A percentile compares a stretch with the other conserved stretches of the same genome.
Evolutionary conservation across 352 stramenopile species (phyloP).

Genomic region (Phytophthora cryptogea): DNA sequence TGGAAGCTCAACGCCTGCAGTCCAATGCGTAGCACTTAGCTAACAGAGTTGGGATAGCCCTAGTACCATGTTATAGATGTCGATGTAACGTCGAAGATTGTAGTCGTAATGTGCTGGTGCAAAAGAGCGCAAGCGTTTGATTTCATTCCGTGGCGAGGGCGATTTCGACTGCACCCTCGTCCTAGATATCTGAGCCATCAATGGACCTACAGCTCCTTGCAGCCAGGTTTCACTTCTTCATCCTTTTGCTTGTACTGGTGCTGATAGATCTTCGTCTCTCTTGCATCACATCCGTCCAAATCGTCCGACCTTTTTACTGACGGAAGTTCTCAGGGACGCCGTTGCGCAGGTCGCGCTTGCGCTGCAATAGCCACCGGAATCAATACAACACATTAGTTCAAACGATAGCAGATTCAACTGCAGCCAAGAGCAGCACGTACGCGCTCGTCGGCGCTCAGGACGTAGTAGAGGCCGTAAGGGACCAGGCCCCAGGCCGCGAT

Average conservation of each 20-base stretch:
- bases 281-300: neutral
- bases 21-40: too few species aligned
- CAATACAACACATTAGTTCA: neutral
- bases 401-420: neutral
- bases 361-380: slow-evolving; percentile 22
- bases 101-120: neutral
- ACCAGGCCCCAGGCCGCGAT: slow-evolving; percentile 58
- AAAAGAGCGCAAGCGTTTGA: slow-evolving; percentile 6
- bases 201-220: too few species aligned
- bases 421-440: slow-evolving; percentile 47
- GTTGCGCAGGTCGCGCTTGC: slow-evolving; percentile 47
- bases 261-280: neutral
- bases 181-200: neutral
- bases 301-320: slow-evolving; percentile 36
- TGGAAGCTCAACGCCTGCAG: too few species aligned
- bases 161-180: slow-evolving; percentile 8
- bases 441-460: slow-evolving; percentile 55
- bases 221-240: too few species aligned
- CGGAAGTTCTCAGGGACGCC: slow-evolving; percentile 63
- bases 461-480: slow-evolving; percentile 70
- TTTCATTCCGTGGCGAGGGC: slow-evolving; percentile 3
- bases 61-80: too few species aligned
- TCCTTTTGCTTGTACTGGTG: too few species aligned
- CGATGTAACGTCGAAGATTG: too few species aligned
- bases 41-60: too few species aligned